Percentiles rank a stretch among this genome's conserved stretches.
phyloP scores from a whole-genome alignment of 139 green algal genomes.

The Deuterostichococcus epilithicus region DNA sequence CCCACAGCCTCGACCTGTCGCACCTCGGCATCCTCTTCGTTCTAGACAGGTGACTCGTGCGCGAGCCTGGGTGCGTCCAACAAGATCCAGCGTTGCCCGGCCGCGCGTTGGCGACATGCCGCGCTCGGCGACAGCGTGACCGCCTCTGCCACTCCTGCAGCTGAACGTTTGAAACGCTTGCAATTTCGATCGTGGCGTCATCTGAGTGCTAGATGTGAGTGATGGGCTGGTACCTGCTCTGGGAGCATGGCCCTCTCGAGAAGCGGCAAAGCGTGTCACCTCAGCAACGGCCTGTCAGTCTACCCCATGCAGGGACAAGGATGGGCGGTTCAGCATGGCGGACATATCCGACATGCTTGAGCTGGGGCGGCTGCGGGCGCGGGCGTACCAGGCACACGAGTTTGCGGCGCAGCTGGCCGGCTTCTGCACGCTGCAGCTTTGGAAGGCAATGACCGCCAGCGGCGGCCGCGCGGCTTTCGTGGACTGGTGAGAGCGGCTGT shows the following conservation, averaged over 20 bases:
- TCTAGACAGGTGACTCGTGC: constrained; percentile 34
- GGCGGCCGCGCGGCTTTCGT: constrained; percentile 25
- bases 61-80: too few species aligned
- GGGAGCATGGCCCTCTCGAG: background rate
- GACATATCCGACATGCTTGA: constrained; percentile 28
- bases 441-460: constrained; percentile 13
- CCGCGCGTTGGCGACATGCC: too few species aligned
- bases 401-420: constrained; percentile 31
- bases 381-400: constrained; percentile 33
- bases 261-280: background rate
- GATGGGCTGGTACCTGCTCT: background rate
- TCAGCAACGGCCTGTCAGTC: background rate
- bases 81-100: background rate
- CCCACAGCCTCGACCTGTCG: constrained; percentile 12
- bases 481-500: constrained; percentile 24
- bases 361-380: constrained; percentile 16
- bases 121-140: too few species aligned
- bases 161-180: background rate
- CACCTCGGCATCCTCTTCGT: constrained; percentile 37
- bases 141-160: too few species aligned
- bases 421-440: constrained; percentile 45
- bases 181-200: background rate
- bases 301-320: constrained; percentile 24
- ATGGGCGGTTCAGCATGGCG: constrained; percentile 29
- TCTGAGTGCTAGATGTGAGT: background rate